Evolutionary conservation across 2,329 filamentous ascomycete species (phyloP), one percentile per base, ranked within the genome.

Genomic region (Fusarium sp.): DNA sequence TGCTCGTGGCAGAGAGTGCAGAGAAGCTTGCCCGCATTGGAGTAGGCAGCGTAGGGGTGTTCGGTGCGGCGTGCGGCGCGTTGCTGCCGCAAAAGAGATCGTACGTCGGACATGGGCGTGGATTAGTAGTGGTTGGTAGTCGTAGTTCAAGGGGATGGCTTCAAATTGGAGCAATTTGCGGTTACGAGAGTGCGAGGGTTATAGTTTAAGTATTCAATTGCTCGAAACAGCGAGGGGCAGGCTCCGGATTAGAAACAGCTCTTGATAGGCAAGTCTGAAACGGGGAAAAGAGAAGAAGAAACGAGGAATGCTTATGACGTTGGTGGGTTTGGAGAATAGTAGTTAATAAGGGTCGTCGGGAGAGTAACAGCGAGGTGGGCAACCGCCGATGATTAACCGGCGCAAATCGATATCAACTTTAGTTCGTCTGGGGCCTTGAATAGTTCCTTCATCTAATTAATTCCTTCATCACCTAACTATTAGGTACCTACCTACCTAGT

Each of bases 71-170:
- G 88, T 61, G 89, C 85, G 53, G 88, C 87, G 65, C 91, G 88
- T 76, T 94, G 90, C 71, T 88, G 89, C 68, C 91, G 90, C 55
- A 96, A 84, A 44, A 96, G 85, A 32, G 91, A 86, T 69, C 92
- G 89, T 25, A 92, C 89, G 76, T 96, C 91, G 67, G 91, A 83
- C 91, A 95, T 94, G 64, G 41, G 58, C 39, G 34, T 29, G 39
- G 34, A 31, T 50, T 22, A 41, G 24, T n/a, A 46, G 47, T 11
- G 24, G 11, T 9, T 11, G 24, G 11, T 9, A 47, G n/a, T 15
- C 5, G 53, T 38, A 15, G 10, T 56, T 56, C 44, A 32, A 36
- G 39, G 36, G 22, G 34, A 34, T 49, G 36, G 42, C 35, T 35
- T 53, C 53, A 61, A 62, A 55, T 45, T 36, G 49, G 43, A 65